Conservation (phyloP, 73 alveolate genomes). For the Stentor coeruleus region DNA sequence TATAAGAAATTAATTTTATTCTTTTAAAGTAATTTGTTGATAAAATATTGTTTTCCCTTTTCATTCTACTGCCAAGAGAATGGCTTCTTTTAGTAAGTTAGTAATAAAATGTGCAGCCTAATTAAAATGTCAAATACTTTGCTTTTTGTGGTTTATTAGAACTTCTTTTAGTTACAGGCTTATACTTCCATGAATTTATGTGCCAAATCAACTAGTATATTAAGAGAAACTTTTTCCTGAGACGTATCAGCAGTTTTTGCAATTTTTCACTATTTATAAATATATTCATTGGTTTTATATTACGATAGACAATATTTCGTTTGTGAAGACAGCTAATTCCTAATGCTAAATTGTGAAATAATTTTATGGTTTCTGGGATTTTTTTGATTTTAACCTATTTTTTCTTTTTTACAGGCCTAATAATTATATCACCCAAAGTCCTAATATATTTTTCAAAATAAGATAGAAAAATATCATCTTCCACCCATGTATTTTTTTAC, state of each 20-base stretch:
- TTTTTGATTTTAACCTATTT: conserved; percentile 14
- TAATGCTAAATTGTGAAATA: conserved; percentile 58
- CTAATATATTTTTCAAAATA: conserved; percentile 57
- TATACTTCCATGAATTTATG: conserved; percentile 44
- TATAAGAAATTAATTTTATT: conserved; percentile 45
- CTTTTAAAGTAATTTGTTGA: conserved; percentile 27
- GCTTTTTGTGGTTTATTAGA: conserved; percentile 28
- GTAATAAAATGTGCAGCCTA: conserved; percentile 58
- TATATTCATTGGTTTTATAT: conserved; percentile 82
- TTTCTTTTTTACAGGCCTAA: background rate
- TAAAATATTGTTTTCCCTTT: conserved; percentile 37
- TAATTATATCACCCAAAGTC: conserved; percentile 32
- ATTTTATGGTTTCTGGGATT: background rate
- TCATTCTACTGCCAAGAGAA: conserved; percentile 40
- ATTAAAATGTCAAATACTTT: conserved; percentile 34
- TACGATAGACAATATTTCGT: conserved; percentile 72
- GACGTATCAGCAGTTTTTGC: conserved; percentile 81
- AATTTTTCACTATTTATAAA: conserved; percentile 58
- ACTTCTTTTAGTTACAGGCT: conserved; percentile 64
- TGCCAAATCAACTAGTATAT: conserved; percentile 33
- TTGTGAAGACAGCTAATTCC: conserved; percentile 72
- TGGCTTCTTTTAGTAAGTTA: conserved; percentile 46
- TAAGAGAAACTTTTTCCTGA: conserved; percentile 54
- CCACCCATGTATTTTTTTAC: conserved; percentile 47
- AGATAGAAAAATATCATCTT: conserved; percentile 49